A percentile compares a stretch with the other conserved stretches of the same genome.
Conservation (phyloP, 257 asterid genomes). For the Solanum clarkiae region DNA sequence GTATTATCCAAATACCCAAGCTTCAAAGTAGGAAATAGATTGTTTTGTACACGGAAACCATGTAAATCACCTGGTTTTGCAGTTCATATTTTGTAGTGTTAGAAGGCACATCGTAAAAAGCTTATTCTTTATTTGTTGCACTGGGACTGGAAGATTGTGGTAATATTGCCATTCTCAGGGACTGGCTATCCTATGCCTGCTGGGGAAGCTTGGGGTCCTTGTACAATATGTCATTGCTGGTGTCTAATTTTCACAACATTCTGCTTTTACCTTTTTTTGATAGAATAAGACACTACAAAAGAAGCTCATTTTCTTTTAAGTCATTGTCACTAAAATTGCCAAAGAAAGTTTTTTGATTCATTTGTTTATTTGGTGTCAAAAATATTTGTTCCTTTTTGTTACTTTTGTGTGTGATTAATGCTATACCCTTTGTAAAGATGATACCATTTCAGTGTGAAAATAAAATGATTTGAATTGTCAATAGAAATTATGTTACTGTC, state of each 20-base stretch:
- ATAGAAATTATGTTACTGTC: background rate
- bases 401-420: background rate
- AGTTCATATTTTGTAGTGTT: background rate
- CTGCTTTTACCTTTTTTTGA: background rate
- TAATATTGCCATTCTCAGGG: background rate
- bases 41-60: background rate
- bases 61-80: background rate
- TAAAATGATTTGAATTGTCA: background rate
- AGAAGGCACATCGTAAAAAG: background rate
- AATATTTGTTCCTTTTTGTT: background rate
- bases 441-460: background rate
- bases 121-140: background rate
- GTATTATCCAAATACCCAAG: background rate
- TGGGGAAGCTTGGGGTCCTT: background rate
- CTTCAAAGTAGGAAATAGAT: background rate
- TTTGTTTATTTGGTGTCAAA: background rate
- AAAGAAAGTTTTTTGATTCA: background rate
- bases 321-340: background rate
- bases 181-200: background rate
- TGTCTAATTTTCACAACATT: background rate
- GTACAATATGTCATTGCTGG: background rate
- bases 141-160: background rate
- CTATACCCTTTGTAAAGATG: background rate
- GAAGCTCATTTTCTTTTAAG: background rate
- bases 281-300: background rate